phyloP scores from a whole-genome alignment of 106 monocot species.

The Platanthera guangdongensis region DNA sequence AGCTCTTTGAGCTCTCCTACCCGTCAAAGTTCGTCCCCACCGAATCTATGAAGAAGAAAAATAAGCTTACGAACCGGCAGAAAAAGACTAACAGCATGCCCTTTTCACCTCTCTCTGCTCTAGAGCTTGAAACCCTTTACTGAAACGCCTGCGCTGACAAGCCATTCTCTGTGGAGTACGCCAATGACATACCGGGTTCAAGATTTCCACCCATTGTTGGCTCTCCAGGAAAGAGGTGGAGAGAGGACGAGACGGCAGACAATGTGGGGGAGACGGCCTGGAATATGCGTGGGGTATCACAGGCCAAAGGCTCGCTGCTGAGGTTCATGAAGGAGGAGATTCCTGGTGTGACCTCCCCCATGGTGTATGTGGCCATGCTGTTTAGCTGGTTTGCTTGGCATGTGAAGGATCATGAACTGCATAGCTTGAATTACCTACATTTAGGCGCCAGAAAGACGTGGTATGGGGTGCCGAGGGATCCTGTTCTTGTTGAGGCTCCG shows the following conservation, averaged over 20 bases:
- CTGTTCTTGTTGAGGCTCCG: too few relatives aligned
- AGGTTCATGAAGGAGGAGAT: slow-evolving; percentile 87
- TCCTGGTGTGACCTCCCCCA: slow-evolving; percentile 79
- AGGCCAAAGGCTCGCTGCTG: slow-evolving; percentile 57
- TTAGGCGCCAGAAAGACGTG: slow-evolving; percentile 74
- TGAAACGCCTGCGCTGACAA: slow-evolving; percentile 58
- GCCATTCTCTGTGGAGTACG: slow-evolving; percentile 75
- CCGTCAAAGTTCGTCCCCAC: slow-evolving; percentile 10
- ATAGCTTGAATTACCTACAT: slow-evolving; percentile 85
- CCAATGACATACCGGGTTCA: slow-evolving; percentile 82
- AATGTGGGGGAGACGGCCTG: slow-evolving; percentile 78
- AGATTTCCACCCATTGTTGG: slow-evolving; percentile 29
- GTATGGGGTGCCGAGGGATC: slow-evolving; percentile 88
- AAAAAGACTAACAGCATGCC: not conserved
- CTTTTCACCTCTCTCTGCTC: slow-evolving; percentile 16
- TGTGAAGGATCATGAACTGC: slow-evolving; percentile 87
- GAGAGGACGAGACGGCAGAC: slow-evolving; percentile 21
- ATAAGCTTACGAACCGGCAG: not conserved
- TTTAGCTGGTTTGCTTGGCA: slow-evolving; percentile 98
- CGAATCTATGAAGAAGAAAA: slow-evolving; percentile 3
- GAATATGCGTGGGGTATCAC: slow-evolving; percentile 76
- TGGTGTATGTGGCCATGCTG: slow-evolving; percentile 84
- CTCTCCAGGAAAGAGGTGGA: slow-evolving; percentile 13
- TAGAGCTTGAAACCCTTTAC: slow-evolving; percentile 64
- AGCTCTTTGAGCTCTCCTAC: slow-evolving; percentile 41